Conservation (phyloP, 2,329 filamentous ascomycete species). For the Alternaria infectoria region DNA sequence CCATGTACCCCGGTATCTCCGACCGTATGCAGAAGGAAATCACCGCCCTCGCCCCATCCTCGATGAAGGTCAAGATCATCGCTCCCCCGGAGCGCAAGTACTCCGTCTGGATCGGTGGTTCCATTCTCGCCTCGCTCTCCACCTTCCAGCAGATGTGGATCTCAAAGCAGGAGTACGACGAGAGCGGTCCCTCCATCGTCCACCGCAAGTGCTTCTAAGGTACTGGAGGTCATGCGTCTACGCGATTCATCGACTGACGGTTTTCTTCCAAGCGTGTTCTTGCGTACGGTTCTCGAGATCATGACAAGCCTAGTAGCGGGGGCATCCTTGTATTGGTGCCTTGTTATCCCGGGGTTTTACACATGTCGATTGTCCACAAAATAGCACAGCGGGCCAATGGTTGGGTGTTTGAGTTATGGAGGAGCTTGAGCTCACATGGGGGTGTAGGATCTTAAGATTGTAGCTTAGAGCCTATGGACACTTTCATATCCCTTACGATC, state of each 20-base stretch:
- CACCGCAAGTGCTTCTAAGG: slow-evolving; percentile 99
- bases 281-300: slow-evolving; percentile 44
- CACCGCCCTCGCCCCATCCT: slow-evolving; percentile 96
- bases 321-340: slow-evolving; percentile 45
- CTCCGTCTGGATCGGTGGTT: slow-evolving; percentile 99
- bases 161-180: slow-evolving; percentile 99
- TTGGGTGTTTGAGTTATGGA: slow-evolving; percentile 47
- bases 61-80: slow-evolving; percentile 99
- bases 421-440: slow-evolving; percentile 43
- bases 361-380: slow-evolving; percentile 49
- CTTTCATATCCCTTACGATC: slow-evolving; percentile 38
- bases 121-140: slow-evolving; percentile 97
- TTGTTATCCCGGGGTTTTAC: slow-evolving; percentile 43
- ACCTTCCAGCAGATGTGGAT: slow-evolving; percentile 99
- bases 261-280: slow-evolving; percentile 39
- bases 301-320: slow-evolving; percentile 48
- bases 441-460: slow-evolving; percentile 47
- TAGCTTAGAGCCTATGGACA: slow-evolving; percentile 49
- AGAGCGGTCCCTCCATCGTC: slow-evolving; percentile 98
- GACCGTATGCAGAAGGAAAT: slow-evolving; percentile 99
- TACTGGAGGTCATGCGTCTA: slow-evolving; percentile 44
- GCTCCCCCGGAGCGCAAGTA: slow-evolving; percentile 99
- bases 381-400: slow-evolving; percentile 45
- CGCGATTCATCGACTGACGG: slow-evolving; percentile 27
- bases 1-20: slow-evolving; percentile 99